Percentiles rank a stretch among this genome's conserved stretches.
phyloP scores from a whole-genome alignment of 257 asterid species.

The Ilex asprella region DNA sequence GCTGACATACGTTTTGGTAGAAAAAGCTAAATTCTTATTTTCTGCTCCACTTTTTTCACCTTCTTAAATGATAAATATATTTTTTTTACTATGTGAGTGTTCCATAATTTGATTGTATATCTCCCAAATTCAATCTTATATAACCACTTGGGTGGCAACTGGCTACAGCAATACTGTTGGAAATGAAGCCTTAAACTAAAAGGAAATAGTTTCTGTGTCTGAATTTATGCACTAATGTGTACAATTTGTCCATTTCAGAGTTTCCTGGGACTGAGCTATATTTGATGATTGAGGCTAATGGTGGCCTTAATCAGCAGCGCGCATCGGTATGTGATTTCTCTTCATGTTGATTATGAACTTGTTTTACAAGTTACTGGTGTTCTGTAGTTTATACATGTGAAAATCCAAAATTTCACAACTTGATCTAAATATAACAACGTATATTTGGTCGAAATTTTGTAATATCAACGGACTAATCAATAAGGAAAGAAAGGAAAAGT shows the following conservation, averaged over 20 bases:
- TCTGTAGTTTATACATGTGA: neutral
- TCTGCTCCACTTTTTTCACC: neutral
- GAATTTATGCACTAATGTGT: neutral
- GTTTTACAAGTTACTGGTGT: neutral
- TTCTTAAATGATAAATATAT: slow-evolving; percentile 1
- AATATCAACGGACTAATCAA: too few relatives aligned
- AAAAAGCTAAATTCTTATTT: neutral
- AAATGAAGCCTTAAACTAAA: too few relatives aligned
- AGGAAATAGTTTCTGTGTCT: neutral
- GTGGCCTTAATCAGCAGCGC: slow-evolving; percentile 90
- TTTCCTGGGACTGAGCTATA: slow-evolving; percentile 32
- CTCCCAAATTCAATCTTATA: neutral
- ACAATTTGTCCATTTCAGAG: slow-evolving; percentile 19
- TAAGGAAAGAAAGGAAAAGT: too few relatives aligned
- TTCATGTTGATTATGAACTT: slow-evolving; percentile 1
- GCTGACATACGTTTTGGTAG: slow-evolving; percentile 29
- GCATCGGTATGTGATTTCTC: slow-evolving; percentile 54
- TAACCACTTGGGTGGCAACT: neutral
- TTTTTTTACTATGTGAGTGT: neutral
- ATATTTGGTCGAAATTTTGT: too few relatives aligned
- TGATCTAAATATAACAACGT: too few relatives aligned
- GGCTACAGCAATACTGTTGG: too few relatives aligned
- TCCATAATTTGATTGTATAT: neutral
- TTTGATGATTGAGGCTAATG: slow-evolving; percentile 76
- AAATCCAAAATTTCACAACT: too few relatives aligned